These are phyloP conservation scores for Talaromyces wortmannii DNA, from an alignment of 495 filamentous ascomycete genomes.

Conservation along the genomic window DNA sequence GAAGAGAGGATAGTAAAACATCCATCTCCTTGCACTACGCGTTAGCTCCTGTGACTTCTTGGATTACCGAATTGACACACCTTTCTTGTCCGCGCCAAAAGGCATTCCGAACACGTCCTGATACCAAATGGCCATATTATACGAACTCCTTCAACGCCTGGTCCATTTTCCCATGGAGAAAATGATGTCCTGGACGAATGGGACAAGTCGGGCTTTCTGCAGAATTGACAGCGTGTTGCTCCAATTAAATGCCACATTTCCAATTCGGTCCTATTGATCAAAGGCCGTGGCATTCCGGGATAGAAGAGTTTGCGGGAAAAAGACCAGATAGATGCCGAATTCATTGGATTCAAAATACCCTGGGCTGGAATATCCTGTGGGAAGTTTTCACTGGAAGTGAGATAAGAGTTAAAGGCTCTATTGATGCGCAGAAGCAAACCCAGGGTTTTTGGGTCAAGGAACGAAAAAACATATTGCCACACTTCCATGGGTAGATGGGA, in stretches of 20 bases:
- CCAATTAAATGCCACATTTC: constrained; percentile 41
- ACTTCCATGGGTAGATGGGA: constrained; percentile 20
- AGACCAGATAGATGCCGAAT: constrained; percentile 39
- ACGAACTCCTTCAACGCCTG: constrained; percentile 42
- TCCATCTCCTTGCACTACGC: constrained; percentile 52
- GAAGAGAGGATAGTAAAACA: constrained; percentile 52
- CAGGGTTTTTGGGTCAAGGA: constrained; percentile 22
- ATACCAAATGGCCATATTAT: constrained; percentile 61
- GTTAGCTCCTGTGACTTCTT: constrained; percentile 1
- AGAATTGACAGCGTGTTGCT: constrained; percentile 37
- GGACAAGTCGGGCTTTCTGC: constrained; percentile 15
- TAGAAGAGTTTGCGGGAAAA: constrained; percentile 29
- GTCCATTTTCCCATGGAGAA: constrained; percentile 40
- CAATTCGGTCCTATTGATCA: constrained; percentile 30
- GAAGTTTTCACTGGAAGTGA: constrained; percentile 19
- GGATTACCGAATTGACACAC: constrained; percentile 28
- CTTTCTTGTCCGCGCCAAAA: constrained; percentile 49
- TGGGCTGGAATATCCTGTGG: constrained; percentile 8
- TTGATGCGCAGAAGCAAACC: constrained; percentile 21
- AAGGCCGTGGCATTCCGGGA: constrained; percentile 38
- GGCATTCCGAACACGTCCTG: constrained; percentile 54
- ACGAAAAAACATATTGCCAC: constrained; percentile 27
- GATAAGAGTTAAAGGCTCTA: constrained; percentile 21
- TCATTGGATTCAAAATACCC: constrained; percentile 20
- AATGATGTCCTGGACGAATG: constrained; percentile 11